Percentiles rank a stretch among this genome's conserved stretches.
Conservation (phyloP, 805 yeast species). For the Saccharomycopsis sp. region DNA sequence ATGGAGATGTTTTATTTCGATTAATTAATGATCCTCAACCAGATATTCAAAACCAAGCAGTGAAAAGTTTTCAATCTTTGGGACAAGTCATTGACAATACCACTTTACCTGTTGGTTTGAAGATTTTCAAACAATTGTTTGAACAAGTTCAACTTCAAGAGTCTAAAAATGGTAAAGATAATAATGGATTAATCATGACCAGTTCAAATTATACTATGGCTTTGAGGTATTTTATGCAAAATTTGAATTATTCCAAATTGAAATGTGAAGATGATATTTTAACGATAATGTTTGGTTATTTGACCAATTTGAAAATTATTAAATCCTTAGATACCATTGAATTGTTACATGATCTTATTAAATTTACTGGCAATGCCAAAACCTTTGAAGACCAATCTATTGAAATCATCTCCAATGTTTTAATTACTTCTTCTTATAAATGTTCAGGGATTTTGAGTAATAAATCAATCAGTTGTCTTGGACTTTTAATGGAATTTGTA, state of each 20-base stretch:
- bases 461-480: slow-evolving; percentile 9
- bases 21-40: slow-evolving; percentile 10
- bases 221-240: slow-evolving; percentile 14
- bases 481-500: slow-evolving; percentile 3
- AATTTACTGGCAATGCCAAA: slow-evolving; percentile 3
- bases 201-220: slow-evolving; percentile 14
- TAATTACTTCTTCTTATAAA: slow-evolving; percentile 10
- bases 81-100: slow-evolving; percentile 1
- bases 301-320: no score
- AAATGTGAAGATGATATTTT: background rate
- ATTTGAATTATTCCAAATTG: background rate
- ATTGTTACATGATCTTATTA: slow-evolving; percentile 13
- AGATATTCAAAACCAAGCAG: slow-evolving; percentile 18
- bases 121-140: background rate
- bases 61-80: slow-evolving; percentile 8
- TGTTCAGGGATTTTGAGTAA: slow-evolving; percentile 11
- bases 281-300: no score
- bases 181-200: slow-evolving; percentile 6
- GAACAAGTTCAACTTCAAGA: slow-evolving; percentile 1
- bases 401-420: background rate
- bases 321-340: slow-evolving; percentile 13
- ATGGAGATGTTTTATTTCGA: slow-evolving; percentile 1
- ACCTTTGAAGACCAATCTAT: background rate
- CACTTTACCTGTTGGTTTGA: background rate
- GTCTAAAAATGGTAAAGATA: background rate